Evolutionary conservation across 2,329 filamentous ascomycete species (phyloP).

Genomic region (Sporothrix curviconia): DNA sequence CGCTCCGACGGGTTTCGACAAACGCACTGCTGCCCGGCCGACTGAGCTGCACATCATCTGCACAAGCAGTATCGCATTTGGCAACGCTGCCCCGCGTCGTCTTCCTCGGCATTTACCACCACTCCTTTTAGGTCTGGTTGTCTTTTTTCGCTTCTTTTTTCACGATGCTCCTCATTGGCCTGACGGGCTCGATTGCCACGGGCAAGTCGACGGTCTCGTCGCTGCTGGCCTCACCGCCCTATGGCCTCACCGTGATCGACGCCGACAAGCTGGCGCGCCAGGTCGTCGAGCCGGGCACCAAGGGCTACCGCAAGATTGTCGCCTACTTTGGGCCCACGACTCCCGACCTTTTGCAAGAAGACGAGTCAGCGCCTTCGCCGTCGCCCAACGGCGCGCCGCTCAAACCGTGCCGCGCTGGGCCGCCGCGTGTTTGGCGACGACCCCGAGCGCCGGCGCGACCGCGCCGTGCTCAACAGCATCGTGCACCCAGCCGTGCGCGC

Average conservation of each 20-base stretch:
- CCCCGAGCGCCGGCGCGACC: conserved; percentile 62
- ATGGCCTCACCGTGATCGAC: conserved; percentile 86
- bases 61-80: too few species aligned
- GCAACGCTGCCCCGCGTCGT: too few species aligned
- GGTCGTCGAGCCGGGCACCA: conserved; percentile 87
- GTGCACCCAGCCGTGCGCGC: conserved; percentile 84
- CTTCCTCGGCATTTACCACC: too few species aligned
- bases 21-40: too few species aligned
- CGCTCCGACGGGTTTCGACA: too few species aligned
- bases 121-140: neutral
- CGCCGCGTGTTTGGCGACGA: conserved; percentile 77
- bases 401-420: conserved; percentile 80
- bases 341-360: conserved; percentile 71
- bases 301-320: conserved; percentile 77
- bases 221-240: conserved; percentile 71
- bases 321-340: conserved; percentile 73
- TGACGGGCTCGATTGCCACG: conserved; percentile 95
- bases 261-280: conserved; percentile 87
- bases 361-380: conserved; percentile 31
- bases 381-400: conserved; percentile 59
- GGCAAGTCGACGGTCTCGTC: conserved; percentile 94
- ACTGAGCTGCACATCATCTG: too few species aligned
- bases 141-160: neutral
- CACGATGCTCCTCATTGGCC: conserved; percentile 86
- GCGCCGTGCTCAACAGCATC: conserved; percentile 76